A percentile compares a stretch with the other conserved stretches of the same genome.
Evolutionary conservation across 177 flowering plant species (phyloP).

Genomic region (Vitis hybrid): DNA sequence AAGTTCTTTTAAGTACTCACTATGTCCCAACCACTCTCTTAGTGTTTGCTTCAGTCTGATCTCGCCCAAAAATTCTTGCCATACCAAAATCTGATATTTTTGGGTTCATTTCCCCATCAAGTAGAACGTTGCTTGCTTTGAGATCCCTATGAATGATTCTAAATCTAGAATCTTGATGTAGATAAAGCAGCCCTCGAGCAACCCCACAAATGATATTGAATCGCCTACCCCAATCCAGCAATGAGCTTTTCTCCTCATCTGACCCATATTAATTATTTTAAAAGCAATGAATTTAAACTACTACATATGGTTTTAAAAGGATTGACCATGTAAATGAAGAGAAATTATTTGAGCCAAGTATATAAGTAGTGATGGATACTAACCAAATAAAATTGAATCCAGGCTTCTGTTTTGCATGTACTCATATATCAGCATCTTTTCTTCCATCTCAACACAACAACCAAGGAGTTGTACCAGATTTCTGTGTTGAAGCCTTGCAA

Average conservation of each 20-base stretch:
- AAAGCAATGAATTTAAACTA: background rate
- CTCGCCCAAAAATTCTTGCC: constrained; percentile 43
- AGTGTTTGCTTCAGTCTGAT: constrained; percentile 38
- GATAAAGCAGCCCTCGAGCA: constrained; percentile 45
- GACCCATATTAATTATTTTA: background rate
- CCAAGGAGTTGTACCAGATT: constrained; percentile 42
- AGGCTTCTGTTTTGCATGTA: constrained; percentile 44
- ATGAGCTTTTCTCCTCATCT: constrained; percentile 21
- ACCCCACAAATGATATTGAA: constrained; percentile 42
- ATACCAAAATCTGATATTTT: constrained; percentile 52
- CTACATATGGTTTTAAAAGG: background rate
- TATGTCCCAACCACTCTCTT: constrained; percentile 45
- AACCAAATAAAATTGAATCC: constrained; percentile 39
- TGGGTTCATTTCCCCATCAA: constrained; percentile 37
- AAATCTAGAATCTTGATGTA: constrained; percentile 47
- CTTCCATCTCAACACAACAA: constrained; percentile 39
- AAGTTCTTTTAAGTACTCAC: constrained; percentile 22
- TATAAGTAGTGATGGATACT: constrained; percentile 8
- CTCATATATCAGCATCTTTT: constrained; percentile 45
- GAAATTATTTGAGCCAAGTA: background rate
- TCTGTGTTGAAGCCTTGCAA: constrained; percentile 49
- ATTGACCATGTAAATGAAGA: background rate
- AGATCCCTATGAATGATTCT: constrained; percentile 45
- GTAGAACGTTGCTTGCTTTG: constrained; percentile 43
- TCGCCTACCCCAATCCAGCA: constrained; percentile 32